These are phyloP conservation scores for Candida parachauliodes DNA, from an alignment of 805 yeast genomes.

Conservation along the genomic window DNA sequence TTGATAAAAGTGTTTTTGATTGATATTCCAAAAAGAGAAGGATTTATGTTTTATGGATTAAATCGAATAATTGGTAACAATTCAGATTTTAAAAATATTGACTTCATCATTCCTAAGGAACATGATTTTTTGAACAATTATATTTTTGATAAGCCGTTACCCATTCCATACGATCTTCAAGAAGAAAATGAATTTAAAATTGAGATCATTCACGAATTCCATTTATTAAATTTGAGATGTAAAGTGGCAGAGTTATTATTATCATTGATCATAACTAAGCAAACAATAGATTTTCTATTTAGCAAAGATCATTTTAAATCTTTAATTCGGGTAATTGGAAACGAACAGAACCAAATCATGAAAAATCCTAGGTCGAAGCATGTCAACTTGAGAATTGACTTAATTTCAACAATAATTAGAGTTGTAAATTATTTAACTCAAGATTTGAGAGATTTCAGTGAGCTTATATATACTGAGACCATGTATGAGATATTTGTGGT, in stretches of 20 bases:
- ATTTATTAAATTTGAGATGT: constrained; percentile 39
- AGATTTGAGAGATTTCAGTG: constrained; percentile 26
- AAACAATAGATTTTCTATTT: constrained; percentile 23
- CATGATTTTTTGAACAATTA: constrained; percentile 20
- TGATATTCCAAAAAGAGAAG: constrained; percentile 37
- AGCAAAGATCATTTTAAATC: constrained; percentile 38
- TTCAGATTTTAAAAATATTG: constrained; percentile 38
- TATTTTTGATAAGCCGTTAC: constrained; percentile 24
- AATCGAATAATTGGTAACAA: constrained; percentile 54
- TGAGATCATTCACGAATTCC: constrained; percentile 37
- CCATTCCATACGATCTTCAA: constrained; percentile 19
- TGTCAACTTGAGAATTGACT: constrained; percentile 32
- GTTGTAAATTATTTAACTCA: constrained; percentile 37
- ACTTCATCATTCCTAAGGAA: constrained; percentile 36
- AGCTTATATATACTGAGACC: constrained; percentile 37
- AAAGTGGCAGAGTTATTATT: constrained; percentile 50
- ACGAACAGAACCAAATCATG: constrained; percentile 45
- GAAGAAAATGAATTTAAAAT: constrained; percentile 9
- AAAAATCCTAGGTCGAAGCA: constrained; percentile 43
- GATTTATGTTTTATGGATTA: constrained; percentile 49
- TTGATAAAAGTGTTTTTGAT: constrained; percentile 36
- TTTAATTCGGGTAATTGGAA: constrained; percentile 41
- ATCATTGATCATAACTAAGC: constrained; percentile 30
- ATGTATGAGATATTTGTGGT: constrained; percentile 47
- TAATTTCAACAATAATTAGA: constrained; percentile 39